Base-by-base conservation (phyloP, 2,329 filamentous ascomycete species). In the Graphium sp. region DNA sequence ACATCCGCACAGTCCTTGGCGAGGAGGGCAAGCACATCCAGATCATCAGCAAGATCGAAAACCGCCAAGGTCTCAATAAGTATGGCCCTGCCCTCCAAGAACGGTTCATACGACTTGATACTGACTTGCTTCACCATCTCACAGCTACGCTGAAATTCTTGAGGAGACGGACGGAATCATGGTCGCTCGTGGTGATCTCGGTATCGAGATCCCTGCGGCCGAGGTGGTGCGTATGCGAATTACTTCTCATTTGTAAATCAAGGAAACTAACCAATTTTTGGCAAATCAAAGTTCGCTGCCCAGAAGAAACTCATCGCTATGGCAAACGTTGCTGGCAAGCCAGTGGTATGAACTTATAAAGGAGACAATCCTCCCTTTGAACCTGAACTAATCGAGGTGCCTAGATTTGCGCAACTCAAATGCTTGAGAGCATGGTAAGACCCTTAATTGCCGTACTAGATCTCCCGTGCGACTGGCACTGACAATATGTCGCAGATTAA, bases 261-360 rank as follows among this genome's bases (percentile, higher is more conserved):
- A 24, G 15, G 10, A 4, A 11, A 8, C 28, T 30, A 11, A 30
- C n/a, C n/a, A n/a, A n/a, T n/a, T n/a, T 8, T 24, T 13, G 11
- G 5, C 7, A 18, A 19, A 19, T 18, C 25, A 24, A 24, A 25
- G 2, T 98, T 98, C 59, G 83, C 92, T 43, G 89, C 89, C 32
- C 89, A 98, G 69, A 98, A 98, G 79, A 98, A 95, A 82, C 85
- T 98, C 73, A 95, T 95, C 57, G 85, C 87, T 60, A 95, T 95
- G 77, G 95, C 89, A 74, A 98, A 98, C 68, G 75, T 94, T 50
- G 85, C 84, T 43, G 89, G 89, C 58, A 98, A 98, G 72, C 89
- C 89, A 42, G 85, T 87, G 55, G 94, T 95, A 54, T 94, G 87
- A 60, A 89, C 89, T 35, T n/a, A n/a, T n/a, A n/a, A n/a, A n/a